Evolutionary conservation across 2,329 filamentous ascomycete genomes (phyloP), one percentile per base, ranked within the genome.

Genomic region (Monilinia fructigena): DNA sequence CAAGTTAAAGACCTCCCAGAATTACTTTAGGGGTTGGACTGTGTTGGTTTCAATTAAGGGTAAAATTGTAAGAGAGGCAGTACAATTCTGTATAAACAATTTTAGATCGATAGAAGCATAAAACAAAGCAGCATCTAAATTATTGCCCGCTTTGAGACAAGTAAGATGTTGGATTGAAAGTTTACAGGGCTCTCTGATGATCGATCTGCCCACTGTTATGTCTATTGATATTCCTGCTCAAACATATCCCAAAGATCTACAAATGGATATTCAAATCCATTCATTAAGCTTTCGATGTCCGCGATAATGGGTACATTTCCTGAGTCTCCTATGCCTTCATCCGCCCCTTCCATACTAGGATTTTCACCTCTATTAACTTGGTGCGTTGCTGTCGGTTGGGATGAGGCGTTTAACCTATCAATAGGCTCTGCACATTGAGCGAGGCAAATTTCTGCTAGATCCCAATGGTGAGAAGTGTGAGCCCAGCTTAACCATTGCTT

Each of bases 391-490:
- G 23, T 4, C 28, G 23, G 11, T 7, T 18, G 40, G 4, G 40
- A 58, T 1, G 55, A 58, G 10, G 26, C 23, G 23, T 45, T 47
- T 16, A 58, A 58, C 12, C 40, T 31, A 45, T 58, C 55, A n/a
- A 58, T 47, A 14, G 40, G 40, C 14, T 58, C 55, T 58, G 55
- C 40, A 7, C 83, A 85, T 40, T 81, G 69, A 3, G 68, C 55
- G 10, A 73, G 60, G 53, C 70, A 74, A 38, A 71, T 68, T 40
- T 71, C 68, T 1, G 67, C 70, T 10, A 74, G 23, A 55, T 73
- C 72, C 71, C 71, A 73, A 31, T 69, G 54, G 56, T 75, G 1
- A 68, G 70, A 0, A 72, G 77, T 40, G 73, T 75, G 68, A 4
- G 69, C 68, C 10, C 63, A 48, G 11, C 53, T 60, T 6, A 73